phyloP scores from a whole-genome alignment of 139 green algal species.

The Cymbomonas tetramitiformis region DNA sequence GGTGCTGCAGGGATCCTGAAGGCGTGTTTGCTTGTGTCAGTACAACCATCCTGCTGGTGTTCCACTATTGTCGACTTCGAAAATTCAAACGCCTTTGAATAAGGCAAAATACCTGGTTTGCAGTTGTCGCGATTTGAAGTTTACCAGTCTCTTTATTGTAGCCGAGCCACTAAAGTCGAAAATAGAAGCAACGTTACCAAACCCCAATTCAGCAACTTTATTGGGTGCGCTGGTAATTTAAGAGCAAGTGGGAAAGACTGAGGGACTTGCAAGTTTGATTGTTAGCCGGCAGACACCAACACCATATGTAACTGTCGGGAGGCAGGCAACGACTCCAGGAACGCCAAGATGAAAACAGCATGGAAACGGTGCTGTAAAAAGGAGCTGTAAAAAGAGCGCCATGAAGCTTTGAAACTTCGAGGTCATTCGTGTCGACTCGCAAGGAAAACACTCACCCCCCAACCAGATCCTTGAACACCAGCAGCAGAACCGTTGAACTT shows the following conservation, averaged over 20 bases:
- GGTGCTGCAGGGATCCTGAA: conserved; percentile 27
- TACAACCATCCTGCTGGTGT: not conserved
- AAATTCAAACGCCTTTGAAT: conserved; percentile 12
- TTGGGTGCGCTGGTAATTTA: no score
- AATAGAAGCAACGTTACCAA: not conserved
- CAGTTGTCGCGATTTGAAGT: conserved; percentile 58
- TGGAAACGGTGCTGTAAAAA: no score
- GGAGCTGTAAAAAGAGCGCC: no score
- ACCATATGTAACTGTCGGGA: no score
- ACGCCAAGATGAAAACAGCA: no score
- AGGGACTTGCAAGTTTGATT: no score
- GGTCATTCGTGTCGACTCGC: not conserved
- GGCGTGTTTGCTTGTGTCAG: no score
- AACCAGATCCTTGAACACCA: conserved; percentile 82
- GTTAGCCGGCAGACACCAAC: no score
- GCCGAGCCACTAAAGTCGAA: conserved; percentile 65
- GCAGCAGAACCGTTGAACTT: conserved; percentile 61
- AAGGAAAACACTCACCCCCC: conserved; percentile 49
- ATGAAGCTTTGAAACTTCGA: not conserved
- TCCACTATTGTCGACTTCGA: no score
- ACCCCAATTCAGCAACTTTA: not conserved
- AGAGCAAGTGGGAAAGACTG: no score
- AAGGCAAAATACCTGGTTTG: conserved; percentile 89
- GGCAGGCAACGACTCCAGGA: no score
- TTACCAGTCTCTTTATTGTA: conserved; percentile 51